These are phyloP conservation scores for Huntiella omanensis DNA, from an alignment of 2,329 filamentous ascomycete genomes.

Conservation along the genomic window DNA sequence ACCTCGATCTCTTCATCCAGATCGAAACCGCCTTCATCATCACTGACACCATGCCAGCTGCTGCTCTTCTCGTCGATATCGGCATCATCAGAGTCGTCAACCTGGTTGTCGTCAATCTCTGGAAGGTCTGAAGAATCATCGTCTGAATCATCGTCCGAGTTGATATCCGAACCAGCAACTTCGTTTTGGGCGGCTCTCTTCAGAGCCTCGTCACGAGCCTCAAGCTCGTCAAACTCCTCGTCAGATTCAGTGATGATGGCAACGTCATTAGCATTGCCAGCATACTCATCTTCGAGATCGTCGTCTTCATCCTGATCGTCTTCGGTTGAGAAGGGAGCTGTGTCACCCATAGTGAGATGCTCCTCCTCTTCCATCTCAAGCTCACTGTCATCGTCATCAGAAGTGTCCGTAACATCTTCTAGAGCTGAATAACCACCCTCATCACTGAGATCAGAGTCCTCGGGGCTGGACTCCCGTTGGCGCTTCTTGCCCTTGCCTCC, in stretches of 20 bases:
- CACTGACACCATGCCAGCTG: constrained; percentile 6
- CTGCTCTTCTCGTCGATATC: constrained; percentile 9
- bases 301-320: constrained; percentile 23
- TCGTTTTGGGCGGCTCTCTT: background rate
- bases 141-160: constrained; percentile 20
- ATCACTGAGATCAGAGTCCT: constrained; percentile 41
- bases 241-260: constrained; percentile 1
- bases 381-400: constrained; percentile 60
- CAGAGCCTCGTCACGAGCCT: background rate
- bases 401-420: constrained; percentile 61
- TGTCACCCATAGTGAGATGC: constrained; percentile 39
- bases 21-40: background rate
- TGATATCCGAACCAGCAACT: background rate
- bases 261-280: constrained; percentile 8
- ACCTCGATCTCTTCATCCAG: constrained; percentile 18
- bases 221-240: constrained; percentile 2
- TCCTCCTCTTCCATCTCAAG: constrained; percentile 62
- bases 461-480: constrained; percentile 24
- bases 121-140: constrained; percentile 18
- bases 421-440: constrained; percentile 59
- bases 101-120: background rate
- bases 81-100: constrained; percentile 5
- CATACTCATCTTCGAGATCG: constrained; percentile 18
- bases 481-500: constrained; percentile 5
- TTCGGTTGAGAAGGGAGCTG: constrained; percentile 22